Evolutionary conservation across 1,139 yeast genomes (phyloP), one percentile per base, ranked within the genome.

Genomic region (Protomyces inundatus): DNA sequence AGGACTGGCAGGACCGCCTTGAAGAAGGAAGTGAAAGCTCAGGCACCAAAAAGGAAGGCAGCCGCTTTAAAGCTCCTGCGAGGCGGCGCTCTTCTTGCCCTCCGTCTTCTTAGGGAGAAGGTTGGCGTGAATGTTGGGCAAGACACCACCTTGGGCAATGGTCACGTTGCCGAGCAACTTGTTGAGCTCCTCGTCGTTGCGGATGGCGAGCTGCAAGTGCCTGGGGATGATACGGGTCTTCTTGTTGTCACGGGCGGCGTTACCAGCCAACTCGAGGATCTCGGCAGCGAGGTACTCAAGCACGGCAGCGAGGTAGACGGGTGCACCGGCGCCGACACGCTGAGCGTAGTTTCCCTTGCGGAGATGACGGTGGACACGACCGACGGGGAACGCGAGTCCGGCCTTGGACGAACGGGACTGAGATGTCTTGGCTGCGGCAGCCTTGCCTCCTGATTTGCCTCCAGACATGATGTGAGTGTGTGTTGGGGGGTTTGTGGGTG

Each of bases 321-420:
- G 95, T 46, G 64, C 65, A 66, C 66, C 97, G 72, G 97, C 91
- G 85, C 98, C 98, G 74, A 91, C 87, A 84, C 98, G 88, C 83
- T 91, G 97, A 74, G 97, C 97, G 82, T 91, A 91, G 86, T 91
- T 91, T 76, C 98, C 98, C 82, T 88, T 90, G 85, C 96, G 89
- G 75, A 91, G 82, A 75, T 90, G 84, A 83, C 97, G 87, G 84
- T 91, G 98, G 72, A 91, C 95, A 87, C 98, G 93, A 80, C 98
- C 98, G 73, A 93, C 98, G 81, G 98, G 98, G 95, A 93, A 91
- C 74, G 96, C 89, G 78, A 91, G 86, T 79, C 97, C 98, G 77
- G 98, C 98, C 83, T 90, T 91, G 69, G 97, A 87, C 73, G 98
- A 91, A 85, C 98, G 90, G 66, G 97, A 88, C 80, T 95, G 93